Percentiles rank a stretch among this genome's conserved stretches.
Evolutionary conservation across 148 eudicot genomes (phyloP).

Genomic region (Bassia scoparia): DNA sequence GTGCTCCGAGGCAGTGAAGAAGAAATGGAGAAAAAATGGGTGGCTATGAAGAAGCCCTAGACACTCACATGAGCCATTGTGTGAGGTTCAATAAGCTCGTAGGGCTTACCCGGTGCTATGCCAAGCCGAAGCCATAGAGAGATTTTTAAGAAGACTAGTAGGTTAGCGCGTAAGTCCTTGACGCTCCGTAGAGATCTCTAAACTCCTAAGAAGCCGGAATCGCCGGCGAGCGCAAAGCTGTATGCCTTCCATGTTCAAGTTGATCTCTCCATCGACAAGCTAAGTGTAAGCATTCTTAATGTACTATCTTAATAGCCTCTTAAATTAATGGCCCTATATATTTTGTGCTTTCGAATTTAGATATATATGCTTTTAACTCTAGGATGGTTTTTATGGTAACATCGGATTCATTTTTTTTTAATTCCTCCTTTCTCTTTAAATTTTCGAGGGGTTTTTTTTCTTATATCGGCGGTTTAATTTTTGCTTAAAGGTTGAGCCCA

Average conservation of each 20-base stretch:
- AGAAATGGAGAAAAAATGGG: slow-evolving; percentile 67
- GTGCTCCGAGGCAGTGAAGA: slow-evolving; percentile 63
- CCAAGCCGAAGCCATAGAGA: slow-evolving; percentile 79
- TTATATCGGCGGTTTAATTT: not conserved
- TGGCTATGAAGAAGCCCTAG: slow-evolving; percentile 51
- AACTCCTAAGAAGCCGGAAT: slow-evolving; percentile 43
- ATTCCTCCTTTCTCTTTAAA: not conserved
- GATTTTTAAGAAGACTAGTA: slow-evolving; percentile 53
- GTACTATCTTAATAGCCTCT: not conserved
- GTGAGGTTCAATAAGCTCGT: slow-evolving; percentile 64
- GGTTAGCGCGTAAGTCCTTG: slow-evolving; percentile 50
- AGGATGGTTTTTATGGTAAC: slow-evolving; percentile 11
- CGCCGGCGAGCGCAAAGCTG: slow-evolving; percentile 81
- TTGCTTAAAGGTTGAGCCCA: not conserved
- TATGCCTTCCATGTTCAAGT: slow-evolving; percentile 58
- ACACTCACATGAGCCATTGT: slow-evolving; percentile 64
- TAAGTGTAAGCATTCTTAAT: slow-evolving; percentile 7
- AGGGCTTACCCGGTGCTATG: slow-evolving; percentile 69
- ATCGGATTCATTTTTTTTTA: slow-evolving; percentile 5
- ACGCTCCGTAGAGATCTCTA: slow-evolving; percentile 51
- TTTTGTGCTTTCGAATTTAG: not conserved
- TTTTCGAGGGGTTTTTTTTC: not conserved
- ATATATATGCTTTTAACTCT: not conserved
- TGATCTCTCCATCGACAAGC: slow-evolving; percentile 19
- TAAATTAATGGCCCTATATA: no score